Base-by-base conservation (phyloP, 495 filamentous ascomycete species). In the Talaromyces ruber region DNA sequence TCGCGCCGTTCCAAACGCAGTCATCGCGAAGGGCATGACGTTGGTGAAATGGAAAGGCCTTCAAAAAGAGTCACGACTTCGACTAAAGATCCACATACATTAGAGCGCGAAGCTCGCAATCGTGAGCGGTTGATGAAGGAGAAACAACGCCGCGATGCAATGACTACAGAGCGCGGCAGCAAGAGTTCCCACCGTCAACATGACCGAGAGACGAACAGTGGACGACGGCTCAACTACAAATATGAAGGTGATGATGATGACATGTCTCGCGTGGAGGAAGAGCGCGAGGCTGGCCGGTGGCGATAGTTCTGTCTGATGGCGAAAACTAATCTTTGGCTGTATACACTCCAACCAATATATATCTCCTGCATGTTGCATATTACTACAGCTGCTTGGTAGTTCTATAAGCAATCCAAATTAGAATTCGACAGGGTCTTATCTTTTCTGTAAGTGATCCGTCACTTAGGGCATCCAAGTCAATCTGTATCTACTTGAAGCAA, bases 121-220 rank as follows among this genome's bases (percentile, higher is more conserved):
- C 79, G 88, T 11, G 91, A 93, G 69, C 81, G 92, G 11, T 71
- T 93, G 51, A 77, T 89, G 6, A 89, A 90, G 64, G 91, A 95
- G 70, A 81, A 90, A 55, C 85, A 92, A 71, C 84, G 88, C 18
- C 86, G 91, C 53, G 85, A 84, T 60, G 74, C 75, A 70, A 67
- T 72, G 74, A 70, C 74, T 73, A 73, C 76, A 34, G 65, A 76
- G 63, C 71, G 66, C 18, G 71, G 72, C 63, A 72, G 67, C 62
- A 79, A 83, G 66, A 78, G 76, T 21, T 70, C 75, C 60, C 73
- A 67, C 56, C 76, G 77, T 57, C 77, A 84, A 39, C 79, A 85
- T 66, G 84, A 85, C 64, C 71, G 75, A 39, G 72, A 67, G 61
- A 50, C 74, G 74, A 72, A 77, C 69, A 80, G 74, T 64, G 76